Evolutionary conservation across 2,329 filamentous ascomycete species (phyloP), one percentile per base, ranked within the genome.

Genomic region (Blumeria graminis): DNA sequence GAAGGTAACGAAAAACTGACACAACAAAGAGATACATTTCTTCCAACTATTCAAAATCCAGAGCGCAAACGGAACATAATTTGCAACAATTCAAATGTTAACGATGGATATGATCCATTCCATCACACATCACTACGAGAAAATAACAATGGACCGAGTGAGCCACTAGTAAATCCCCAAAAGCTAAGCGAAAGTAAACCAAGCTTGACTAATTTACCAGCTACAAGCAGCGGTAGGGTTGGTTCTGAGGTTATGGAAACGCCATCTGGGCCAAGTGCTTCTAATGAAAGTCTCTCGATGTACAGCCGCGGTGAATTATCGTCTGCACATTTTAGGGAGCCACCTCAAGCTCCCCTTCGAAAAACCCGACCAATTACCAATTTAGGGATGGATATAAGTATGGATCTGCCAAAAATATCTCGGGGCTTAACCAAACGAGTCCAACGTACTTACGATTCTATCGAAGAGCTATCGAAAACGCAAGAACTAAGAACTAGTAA

Each of bases 171-270:
- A 16, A 58, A 65, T 35, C 64, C 65, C 32, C 65, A 65, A 58
- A 67, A 67, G 55, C 51, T 67, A 32, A 66, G 63, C 58, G 66
- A 67, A 56, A 68, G 65, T 57, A 68, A 64, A 56, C 65, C 65
- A 50, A 67, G 63, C 57, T 58, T 65, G 28, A 66, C 65, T 14
- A 67, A 66, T 55, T 55, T 68, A 14, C 65, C 64, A 45, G 63
- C 63, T 41, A 60, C 61, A 16, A 63, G 61, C 43, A 62, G 63
- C 50, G 64, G 62, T 55, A 62, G 61, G 22, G 63, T 64, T 43
- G 67, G 71, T n/a, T 65, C 71, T 3, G 81, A 84, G 54, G 73
- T 72, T 7, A 70, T 78, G 66, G 81, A 86, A 62, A 85, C 82
- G 2, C 82, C 83, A 1, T 73, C 74, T 8, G 72, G 69, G 3